These are phyloP conservation scores for Phytophthora parvispora DNA, from an alignment of 352 stramenopile species.

Conservation along the genomic window DNA sequence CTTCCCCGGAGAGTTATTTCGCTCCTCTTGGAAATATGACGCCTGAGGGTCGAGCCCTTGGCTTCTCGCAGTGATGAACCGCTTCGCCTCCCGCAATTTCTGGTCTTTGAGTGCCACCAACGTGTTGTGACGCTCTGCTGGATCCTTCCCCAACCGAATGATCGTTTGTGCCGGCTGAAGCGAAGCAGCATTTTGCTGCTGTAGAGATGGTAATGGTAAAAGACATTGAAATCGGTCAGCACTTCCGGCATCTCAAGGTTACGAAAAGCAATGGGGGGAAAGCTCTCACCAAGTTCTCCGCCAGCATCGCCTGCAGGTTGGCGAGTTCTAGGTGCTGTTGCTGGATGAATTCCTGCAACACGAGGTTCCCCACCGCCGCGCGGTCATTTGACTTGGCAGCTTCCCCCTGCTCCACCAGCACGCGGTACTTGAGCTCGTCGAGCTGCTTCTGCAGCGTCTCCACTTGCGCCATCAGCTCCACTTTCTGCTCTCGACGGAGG, in stretches of 20 bases:
- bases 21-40: slow-evolving; percentile 33
- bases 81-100: slow-evolving; percentile 36
- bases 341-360: slow-evolving; percentile 40
- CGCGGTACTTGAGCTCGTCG: slow-evolving; percentile 45
- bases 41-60: slow-evolving; percentile 25
- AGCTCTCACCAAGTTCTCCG: slow-evolving; percentile 17
- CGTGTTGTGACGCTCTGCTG: slow-evolving; percentile 29
- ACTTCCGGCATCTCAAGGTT: background rate
- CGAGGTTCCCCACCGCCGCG: slow-evolving; percentile 9
- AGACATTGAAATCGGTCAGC: background rate
- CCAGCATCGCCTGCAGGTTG: slow-evolving; percentile 30
- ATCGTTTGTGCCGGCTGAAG: slow-evolving; percentile 22
- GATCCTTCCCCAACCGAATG: slow-evolving; percentile 36
- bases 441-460: slow-evolving; percentile 41
- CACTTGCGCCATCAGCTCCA: slow-evolving; percentile 30
- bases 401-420: slow-evolving; percentile 37
- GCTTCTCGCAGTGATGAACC: slow-evolving; percentile 39
- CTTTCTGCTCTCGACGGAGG: slow-evolving; percentile 45
- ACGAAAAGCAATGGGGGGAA: background rate
- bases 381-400: slow-evolving; percentile 33
- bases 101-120: slow-evolving; percentile 31
- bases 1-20: slow-evolving; percentile 36
- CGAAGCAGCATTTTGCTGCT: slow-evolving; percentile 23
- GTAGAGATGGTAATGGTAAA: background rate
- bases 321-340: slow-evolving; percentile 35